Evolutionary conservation across 1,284 basidiomycete species (phyloP), one percentile per base, ranked within the genome.

Genomic region (Leccinum subrobustum): DNA sequence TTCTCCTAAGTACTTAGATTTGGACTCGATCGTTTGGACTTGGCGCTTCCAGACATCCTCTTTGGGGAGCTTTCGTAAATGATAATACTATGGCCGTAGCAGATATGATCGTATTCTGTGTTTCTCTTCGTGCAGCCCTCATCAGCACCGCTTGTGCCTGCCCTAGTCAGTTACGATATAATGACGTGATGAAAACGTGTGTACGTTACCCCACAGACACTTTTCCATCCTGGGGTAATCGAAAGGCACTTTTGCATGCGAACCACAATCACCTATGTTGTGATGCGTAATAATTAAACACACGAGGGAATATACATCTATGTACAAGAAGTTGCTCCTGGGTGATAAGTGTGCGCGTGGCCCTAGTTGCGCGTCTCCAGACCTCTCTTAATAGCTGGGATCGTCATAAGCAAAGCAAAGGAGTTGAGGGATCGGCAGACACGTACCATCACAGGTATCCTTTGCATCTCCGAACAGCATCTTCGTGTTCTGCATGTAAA

Each of bases 381-480:
- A 16, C 83, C 81, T 50, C 25, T 25, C 70, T 86, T 86, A 68
- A 86, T 79, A 48, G 84, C 84, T 86, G 61, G 8, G 29, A 52
- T 52, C 44, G 50, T 65, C 31, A 55, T 56, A 2, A 52, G 60
- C 70, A 39, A 66, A 66, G 5, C 6, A 42, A 39, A 48, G 29
- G n/a, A 47, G 33, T 54, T 48, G 23, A 11, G 1, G 16, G 4
- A 20, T 52, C 12, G 14, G 31, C n/a, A 39, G 39, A 62, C 25
- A 66, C 82, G 65, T 63, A 89, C 89, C 91, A 73, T 94, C 92
- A 68, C 92, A 93, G 39, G 88, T 89, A 67, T 89, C 87, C 73
- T 92, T 93, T 42, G 92, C 92, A 73, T 94, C 92, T 56, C 92
- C 92, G 67, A 94, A 94, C 63, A 94, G 68, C 92, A 94, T 94